These are phyloP conservation scores for Amanita polypyramis DNA, from an alignment of 768 basidiomycete species.

Conservation along the genomic window DNA sequence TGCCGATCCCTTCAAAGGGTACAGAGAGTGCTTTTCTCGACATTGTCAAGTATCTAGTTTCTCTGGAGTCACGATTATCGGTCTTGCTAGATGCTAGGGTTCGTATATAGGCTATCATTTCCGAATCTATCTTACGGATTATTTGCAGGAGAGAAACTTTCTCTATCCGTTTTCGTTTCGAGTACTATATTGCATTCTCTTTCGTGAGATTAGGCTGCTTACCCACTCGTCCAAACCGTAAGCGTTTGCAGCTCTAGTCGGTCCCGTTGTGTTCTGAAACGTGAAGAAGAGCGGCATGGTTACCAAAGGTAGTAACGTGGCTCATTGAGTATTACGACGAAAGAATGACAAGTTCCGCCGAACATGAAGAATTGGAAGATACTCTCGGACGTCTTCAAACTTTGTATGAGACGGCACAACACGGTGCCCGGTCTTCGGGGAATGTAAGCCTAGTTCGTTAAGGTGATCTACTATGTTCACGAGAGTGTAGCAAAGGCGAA, in stretches of 20 bases:
- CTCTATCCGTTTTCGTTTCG: conserved; percentile 47
- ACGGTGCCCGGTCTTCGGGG: conserved; percentile 29
- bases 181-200: conserved; percentile 47
- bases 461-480: background rate
- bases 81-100: conserved; percentile 52
- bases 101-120: background rate
- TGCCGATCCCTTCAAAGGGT: background rate
- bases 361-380: conserved; percentile 31
- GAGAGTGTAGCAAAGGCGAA: conserved; percentile 25
- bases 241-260: conserved; percentile 13
- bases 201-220: conserved; percentile 53
- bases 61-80: conserved; percentile 47
- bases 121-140: conserved; percentile 2
- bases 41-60: conserved; percentile 35
- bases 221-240: conserved; percentile 58
- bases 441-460: conserved; percentile 23
- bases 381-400: conserved; percentile 34
- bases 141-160: conserved; percentile 39
- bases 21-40: conserved; percentile 7
- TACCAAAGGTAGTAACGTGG: conserved; percentile 34
- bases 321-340: conserved; percentile 27
- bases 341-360: conserved; percentile 25
- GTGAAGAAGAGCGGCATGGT: conserved; percentile 32
- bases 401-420: conserved; percentile 41
- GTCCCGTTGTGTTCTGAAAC: background rate